phyloP scores from a whole-genome alignment of 768 basidiomycete genomes.

The Mycena polygramma region DNA sequence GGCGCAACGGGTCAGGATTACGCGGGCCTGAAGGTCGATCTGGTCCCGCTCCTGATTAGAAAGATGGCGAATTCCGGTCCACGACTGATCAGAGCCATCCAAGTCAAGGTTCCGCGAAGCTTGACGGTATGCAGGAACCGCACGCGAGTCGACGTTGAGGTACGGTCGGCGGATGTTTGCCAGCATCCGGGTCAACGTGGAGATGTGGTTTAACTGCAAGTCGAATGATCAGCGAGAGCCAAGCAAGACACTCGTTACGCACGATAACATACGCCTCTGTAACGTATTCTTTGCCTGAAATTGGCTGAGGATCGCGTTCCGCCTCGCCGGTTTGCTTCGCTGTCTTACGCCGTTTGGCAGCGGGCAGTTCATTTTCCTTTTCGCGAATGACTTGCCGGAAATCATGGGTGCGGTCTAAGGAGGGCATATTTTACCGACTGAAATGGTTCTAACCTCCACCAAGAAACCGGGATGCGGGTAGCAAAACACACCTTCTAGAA shows the following conservation, averaged over 20 bases:
- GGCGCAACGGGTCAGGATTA: conserved; percentile 87
- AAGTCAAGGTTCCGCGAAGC: conserved; percentile 70
- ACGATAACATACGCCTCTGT: conserved; percentile 83
- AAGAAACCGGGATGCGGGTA: not conserved
- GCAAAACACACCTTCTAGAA: not conserved
- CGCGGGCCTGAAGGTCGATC: conserved; percentile 92
- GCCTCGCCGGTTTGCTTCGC: conserved; percentile 48
- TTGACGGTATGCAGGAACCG: conserved; percentile 65
- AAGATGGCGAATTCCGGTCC: conserved; percentile 77
- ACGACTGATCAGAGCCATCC: conserved; percentile 60
- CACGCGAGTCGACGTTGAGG: conserved; percentile 79
- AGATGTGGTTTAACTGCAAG: conserved; percentile 78
- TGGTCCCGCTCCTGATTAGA: conserved; percentile 95
- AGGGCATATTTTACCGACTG: conserved; percentile 59
- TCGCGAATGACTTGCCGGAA: conserved; percentile 68
- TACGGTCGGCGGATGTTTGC: conserved; percentile 86
- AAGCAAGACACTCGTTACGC: conserved; percentile 35
- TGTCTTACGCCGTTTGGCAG: conserved; percentile 66
- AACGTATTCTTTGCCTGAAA: conserved; percentile 75
- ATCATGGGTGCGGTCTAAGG: conserved; percentile 70
- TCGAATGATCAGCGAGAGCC: not conserved
- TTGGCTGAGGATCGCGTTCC: conserved; percentile 52
- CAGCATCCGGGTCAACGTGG: conserved; percentile 79
- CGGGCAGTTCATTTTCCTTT: conserved; percentile 56
- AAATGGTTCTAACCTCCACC: conserved; percentile 1